A percentile compares a stretch with the other conserved stretches of the same genome.
Conservation (phyloP, 176 grass and related monocot genomes). For the Chloris gayana region DNA sequence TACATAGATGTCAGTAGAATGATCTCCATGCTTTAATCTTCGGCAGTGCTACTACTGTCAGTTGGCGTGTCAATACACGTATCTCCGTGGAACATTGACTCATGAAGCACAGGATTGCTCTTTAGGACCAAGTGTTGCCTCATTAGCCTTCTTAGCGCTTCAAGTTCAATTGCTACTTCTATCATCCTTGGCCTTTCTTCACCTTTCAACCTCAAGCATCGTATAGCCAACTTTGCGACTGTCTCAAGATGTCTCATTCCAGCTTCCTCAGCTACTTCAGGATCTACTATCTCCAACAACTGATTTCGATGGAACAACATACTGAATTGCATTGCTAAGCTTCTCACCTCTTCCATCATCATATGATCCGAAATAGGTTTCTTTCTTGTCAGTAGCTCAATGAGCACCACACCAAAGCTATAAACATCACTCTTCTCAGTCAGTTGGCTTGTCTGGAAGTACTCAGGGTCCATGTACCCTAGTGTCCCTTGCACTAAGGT, state of each 20-base stretch:
- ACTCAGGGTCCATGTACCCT: slow-evolving; percentile 72
- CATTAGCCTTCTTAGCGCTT: slow-evolving; percentile 57
- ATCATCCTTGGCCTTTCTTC: slow-evolving; percentile 60
- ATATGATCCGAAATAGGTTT: slow-evolving; percentile 42
- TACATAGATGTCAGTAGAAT: neutral
- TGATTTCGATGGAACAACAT: slow-evolving; percentile 40
- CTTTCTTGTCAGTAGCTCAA: slow-evolving; percentile 54
- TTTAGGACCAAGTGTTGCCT: slow-evolving; percentile 32
- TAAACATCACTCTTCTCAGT: slow-evolving; percentile 75
- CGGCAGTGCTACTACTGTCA: neutral
- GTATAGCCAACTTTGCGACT: slow-evolving; percentile 44
- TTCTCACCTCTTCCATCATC: slow-evolving; percentile 24
- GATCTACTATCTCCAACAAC: slow-evolving; percentile 43
- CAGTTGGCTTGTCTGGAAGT: slow-evolving; percentile 61
- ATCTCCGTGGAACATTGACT: neutral
- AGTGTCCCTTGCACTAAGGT: slow-evolving; percentile 65
- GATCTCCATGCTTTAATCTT: slow-evolving; percentile 31
- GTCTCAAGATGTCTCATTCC: slow-evolving; percentile 50
- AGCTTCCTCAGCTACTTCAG: slow-evolving; percentile 43
- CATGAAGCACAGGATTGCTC: neutral
- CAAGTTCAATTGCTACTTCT: slow-evolving; percentile 53
- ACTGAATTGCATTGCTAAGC: slow-evolving; percentile 46
- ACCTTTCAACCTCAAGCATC: slow-evolving; percentile 48
- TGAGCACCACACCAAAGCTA: slow-evolving; percentile 66
- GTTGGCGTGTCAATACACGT: neutral